Evolutionary conservation across 2,329 filamentous ascomycete genomes (phyloP).

Genomic region (Cercospora brassicicola): DNA sequence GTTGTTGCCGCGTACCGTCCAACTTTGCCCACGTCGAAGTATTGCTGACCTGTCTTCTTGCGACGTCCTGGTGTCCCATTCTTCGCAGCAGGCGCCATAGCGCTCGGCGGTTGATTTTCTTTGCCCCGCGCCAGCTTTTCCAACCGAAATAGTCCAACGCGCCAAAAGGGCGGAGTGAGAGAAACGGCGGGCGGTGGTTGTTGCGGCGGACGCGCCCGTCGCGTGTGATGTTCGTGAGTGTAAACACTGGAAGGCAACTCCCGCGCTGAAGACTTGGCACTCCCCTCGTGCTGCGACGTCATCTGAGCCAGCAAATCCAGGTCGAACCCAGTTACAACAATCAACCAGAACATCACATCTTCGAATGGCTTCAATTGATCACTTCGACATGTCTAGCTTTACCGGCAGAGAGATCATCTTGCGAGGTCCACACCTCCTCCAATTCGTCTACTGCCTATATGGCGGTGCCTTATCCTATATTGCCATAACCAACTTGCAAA

Average conservation of each 20-base stretch:
- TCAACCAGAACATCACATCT: neutral
- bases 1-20: slow-evolving; percentile 32
- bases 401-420: slow-evolving; percentile 21
- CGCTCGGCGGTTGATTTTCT: slow-evolving; percentile 33
- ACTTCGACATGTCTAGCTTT: slow-evolving; percentile 16
- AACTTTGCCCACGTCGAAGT: slow-evolving; percentile 41
- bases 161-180: slow-evolving; percentile 5
- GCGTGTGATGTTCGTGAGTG: neutral
- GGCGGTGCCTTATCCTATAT: slow-evolving; percentile 46
- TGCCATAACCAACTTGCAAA: slow-evolving; percentile 47
- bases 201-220: slow-evolving; percentile 4
- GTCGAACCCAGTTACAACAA: neutral
- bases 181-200: slow-evolving; percentile 5
- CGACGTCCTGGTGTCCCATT: slow-evolving; percentile 33
- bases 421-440: slow-evolving; percentile 40
- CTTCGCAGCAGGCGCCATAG: slow-evolving; percentile 31
- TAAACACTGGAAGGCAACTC: neutral
- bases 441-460: slow-evolving; percentile 46
- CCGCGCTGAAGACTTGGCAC: too few species aligned
- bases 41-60: slow-evolving; percentile 36
- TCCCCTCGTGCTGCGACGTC: neutral
- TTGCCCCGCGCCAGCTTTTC: slow-evolving; percentile 34
- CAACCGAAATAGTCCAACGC: slow-evolving; percentile 7
- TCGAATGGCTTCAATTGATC: slow-evolving; percentile 4
- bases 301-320: neutral